Conservation (phyloP, 140 eudicot genomes). For the Senecio squalidus region DNA sequence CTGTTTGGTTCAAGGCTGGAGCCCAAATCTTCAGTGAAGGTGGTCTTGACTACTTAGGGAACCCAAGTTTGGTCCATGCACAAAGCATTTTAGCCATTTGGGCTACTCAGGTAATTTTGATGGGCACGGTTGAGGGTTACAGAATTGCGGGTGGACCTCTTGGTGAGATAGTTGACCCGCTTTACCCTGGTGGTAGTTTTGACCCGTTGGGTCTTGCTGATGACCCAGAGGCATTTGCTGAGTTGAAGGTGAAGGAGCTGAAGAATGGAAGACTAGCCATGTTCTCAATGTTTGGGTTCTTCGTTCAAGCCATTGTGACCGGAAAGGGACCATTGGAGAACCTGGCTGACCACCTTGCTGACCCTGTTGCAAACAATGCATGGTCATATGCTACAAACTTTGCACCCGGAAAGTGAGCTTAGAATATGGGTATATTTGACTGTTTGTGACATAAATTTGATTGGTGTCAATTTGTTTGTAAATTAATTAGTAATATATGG, state of each 20-base stretch:
- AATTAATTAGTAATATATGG: no score
- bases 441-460: no score
- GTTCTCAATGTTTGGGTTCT: no score
- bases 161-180: conserved; percentile 54
- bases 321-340: no score
- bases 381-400: no score
- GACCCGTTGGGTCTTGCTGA: conserved; percentile 60
- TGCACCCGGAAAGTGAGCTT: no score
- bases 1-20: conserved; percentile 62
- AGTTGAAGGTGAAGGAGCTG: conserved; percentile 50
- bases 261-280: no score
- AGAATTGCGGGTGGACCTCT: conserved; percentile 68
- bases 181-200: conserved; percentile 57
- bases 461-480: no score
- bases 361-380: no score
- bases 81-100: conserved; percentile 84
- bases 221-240: conserved; percentile 61
- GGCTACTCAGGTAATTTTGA: conserved; percentile 74
- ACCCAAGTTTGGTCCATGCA: conserved; percentile 69
- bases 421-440: no score
- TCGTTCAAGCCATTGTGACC: no score
- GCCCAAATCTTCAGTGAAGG: conserved; percentile 55
- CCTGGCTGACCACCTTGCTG: no score
- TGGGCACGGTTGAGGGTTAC: conserved; percentile 87
- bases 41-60: conserved; percentile 61